Evolutionary conservation across 1,284 basidiomycete species (phyloP).

Genomic region (Jaminaea rosea): DNA sequence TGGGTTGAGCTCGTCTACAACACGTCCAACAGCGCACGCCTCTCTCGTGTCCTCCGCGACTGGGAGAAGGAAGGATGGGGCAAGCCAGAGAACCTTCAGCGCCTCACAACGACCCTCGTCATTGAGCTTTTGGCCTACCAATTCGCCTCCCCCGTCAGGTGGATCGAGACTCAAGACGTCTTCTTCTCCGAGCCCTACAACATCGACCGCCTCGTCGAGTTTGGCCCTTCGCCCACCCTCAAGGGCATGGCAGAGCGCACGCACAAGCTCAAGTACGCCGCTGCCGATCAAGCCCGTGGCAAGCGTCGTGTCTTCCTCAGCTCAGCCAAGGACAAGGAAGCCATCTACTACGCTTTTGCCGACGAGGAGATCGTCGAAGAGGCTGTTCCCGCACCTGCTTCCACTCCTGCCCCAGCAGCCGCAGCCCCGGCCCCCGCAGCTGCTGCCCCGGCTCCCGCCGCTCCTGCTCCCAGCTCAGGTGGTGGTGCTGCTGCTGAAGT

Average conservation of each 20-base stretch:
- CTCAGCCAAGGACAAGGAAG: conserved; percentile 87
- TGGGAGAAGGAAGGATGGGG: conserved; percentile 92
- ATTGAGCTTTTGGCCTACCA: conserved; percentile 95
- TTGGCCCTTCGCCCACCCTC: conserved; percentile 90
- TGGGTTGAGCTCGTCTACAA: conserved; percentile 76
- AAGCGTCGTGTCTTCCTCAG: conserved; percentile 76
- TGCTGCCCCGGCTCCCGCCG: conserved; percentile 51
- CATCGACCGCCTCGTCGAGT: conserved; percentile 88
- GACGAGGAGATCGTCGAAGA: conserved; percentile 53
- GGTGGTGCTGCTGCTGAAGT: conserved; percentile 57
- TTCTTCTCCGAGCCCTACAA: conserved; percentile 72
- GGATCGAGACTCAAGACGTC: conserved; percentile 97
- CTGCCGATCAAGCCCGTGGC: conserved; percentile 72
- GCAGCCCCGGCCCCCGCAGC: conserved; percentile 46
- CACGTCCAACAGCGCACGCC: conserved; percentile 63
- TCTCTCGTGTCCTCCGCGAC: conserved; percentile 81
- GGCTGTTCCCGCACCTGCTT: conserved; percentile 48
- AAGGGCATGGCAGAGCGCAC: conserved; percentile 94
- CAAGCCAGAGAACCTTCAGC: conserved; percentile 69
- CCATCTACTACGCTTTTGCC: conserved; percentile 96
- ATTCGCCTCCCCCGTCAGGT: conserved; percentile 66
- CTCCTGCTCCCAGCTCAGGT: conserved; percentile 52
- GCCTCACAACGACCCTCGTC: conserved; percentile 85
- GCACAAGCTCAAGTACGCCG: conserved; percentile 90
- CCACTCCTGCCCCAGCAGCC: conserved; percentile 49